phyloP scores from a whole-genome alignment of 805 yeast species.

The Metschnikowia continentalis region DNA sequence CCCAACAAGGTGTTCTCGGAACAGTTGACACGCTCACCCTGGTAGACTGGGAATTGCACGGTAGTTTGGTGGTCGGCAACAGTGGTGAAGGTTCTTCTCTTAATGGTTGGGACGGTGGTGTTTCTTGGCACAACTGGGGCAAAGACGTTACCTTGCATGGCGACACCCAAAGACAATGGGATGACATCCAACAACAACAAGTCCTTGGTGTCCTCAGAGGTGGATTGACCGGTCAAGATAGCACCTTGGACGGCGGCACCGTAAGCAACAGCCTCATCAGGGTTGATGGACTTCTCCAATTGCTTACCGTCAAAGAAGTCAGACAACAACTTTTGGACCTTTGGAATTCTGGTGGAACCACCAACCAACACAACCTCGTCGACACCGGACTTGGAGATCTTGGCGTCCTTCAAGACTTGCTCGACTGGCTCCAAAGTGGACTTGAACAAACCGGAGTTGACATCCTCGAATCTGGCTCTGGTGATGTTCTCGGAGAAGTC shows the following conservation, averaged over 20 bases:
- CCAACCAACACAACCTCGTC: constrained; percentile 97
- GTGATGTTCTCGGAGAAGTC: constrained; percentile 94
- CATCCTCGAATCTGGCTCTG: constrained; percentile 97
- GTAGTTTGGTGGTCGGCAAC: constrained; percentile 50
- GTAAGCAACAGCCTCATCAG: constrained; percentile 98
- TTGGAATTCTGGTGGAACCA: constrained; percentile 99
- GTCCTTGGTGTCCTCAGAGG: constrained; percentile 48
- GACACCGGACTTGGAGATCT: constrained; percentile 78
- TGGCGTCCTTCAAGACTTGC: constrained; percentile 91
- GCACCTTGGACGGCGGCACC: constrained; percentile 99
- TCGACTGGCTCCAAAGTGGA: constrained; percentile 95
- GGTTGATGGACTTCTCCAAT: constrained; percentile 95
- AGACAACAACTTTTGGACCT: constrained; percentile 90
- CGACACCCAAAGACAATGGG: constrained; percentile 49
- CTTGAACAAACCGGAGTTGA: constrained; percentile 88
- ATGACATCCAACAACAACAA: constrained; percentile 48
- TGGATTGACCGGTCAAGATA: constrained; percentile 47
- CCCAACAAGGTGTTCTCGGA: constrained; percentile 48
- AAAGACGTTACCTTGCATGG: constrained; percentile 49
- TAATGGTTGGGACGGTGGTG: constrained; percentile 49
- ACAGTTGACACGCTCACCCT: constrained; percentile 51
- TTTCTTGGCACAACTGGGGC: constrained; percentile 51
- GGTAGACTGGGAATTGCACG: constrained; percentile 49
- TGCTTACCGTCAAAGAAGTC: constrained; percentile 90
- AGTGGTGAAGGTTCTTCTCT: constrained; percentile 50